Evolutionary conservation across 2,329 filamentous ascomycete species (phyloP), one percentile per base, ranked within the genome.

Genomic region (Xylaria digitata): DNA sequence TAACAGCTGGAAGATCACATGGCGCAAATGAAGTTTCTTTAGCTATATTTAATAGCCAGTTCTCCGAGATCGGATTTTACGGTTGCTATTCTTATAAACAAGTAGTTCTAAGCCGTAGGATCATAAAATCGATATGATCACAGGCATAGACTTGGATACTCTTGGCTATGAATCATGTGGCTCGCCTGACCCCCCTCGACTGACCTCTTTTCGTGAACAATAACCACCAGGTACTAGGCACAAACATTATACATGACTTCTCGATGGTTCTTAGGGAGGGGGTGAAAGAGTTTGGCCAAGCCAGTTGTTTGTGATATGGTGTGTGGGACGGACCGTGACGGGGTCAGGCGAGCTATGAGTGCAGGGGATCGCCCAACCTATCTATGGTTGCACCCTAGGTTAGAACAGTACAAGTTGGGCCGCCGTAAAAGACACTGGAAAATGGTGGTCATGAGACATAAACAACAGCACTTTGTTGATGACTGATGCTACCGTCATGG

Each of bases 301-400:
- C 13, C 26, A 56, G 21, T 13, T 34, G n/a, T 15, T 32, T 55
- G 34, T 21, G 23, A 15, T 54, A 42, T 62, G 50, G 50, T 61
- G 60, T 62, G 50, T 62, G 43, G 43, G 50, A 62, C 43, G 50
- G 52, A 52, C 15, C 49, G 42, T 62, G 52, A 62, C 32, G 60
- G 60, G 60, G 50, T 56, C 60, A 62, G 60, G 60, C 60, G 60
- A 55, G 52, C 60, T 42, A 55, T n/a, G 26, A 15, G 43, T 32
- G 21, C 30, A 46, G 42, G 60, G 52, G 26, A 23, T 42, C 42
- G 32, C n/a, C 32, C 32, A 26, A 5, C 5, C 5, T 13, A 42
- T 26, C 30, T 11, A 32, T 19, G 42, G 17, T 19, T 52, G 32
- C n/a, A 50, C 40, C 40, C 30, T 32, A 32, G 23, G 19, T 32